phyloP scores from a whole-genome alignment of 495 filamentous ascomycete species.

The Pseudotulostoma volvatum region DNA sequence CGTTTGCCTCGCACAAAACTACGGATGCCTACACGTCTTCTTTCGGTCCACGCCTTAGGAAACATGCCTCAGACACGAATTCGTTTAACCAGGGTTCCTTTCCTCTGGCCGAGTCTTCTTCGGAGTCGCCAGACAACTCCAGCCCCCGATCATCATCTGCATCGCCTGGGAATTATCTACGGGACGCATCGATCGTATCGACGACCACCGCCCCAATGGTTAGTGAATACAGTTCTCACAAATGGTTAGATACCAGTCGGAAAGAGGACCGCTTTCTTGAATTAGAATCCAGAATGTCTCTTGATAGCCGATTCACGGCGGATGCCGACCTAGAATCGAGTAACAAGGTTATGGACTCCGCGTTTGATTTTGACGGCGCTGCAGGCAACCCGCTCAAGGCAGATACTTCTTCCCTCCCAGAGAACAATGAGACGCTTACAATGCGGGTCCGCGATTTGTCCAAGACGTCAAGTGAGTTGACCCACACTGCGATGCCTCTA shows the following conservation, averaged over 20 bases:
- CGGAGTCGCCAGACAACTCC: constrained; percentile 28
- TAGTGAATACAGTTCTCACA: constrained; percentile 30
- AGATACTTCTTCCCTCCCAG: constrained; percentile 15
- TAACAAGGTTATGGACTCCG: constrained; percentile 45
- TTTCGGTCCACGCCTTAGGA: constrained; percentile 1
- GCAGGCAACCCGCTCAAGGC: constrained; percentile 40
- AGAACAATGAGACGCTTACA: constrained; percentile 11
- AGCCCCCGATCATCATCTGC: constrained; percentile 29
- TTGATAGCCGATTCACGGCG: constrained; percentile 17
- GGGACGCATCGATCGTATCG: constrained; percentile 24
- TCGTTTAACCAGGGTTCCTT: constrained; percentile 20
- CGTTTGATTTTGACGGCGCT: constrained; percentile 56
- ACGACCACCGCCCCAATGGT: constrained; percentile 14
- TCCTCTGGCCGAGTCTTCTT: constrained; percentile 25
- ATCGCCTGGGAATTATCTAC: constrained; percentile 27
- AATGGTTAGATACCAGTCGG: constrained; percentile 17
- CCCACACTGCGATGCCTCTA: no score
- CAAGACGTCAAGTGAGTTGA: constrained; percentile 1
- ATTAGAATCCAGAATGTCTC: constrained; percentile 20
- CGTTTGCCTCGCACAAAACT: constrained; percentile 16
- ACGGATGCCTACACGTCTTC: constrained; percentile 16
- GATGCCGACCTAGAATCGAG: constrained; percentile 35
- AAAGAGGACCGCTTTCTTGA: constrained; percentile 27
- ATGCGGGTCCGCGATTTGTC: constrained; percentile 18
- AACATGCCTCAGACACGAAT: constrained; percentile 15